These are phyloP conservation scores for Pulveroboletus ravenelii DNA, from an alignment of 768 basidiomycete species.

Conservation along the genomic window DNA sequence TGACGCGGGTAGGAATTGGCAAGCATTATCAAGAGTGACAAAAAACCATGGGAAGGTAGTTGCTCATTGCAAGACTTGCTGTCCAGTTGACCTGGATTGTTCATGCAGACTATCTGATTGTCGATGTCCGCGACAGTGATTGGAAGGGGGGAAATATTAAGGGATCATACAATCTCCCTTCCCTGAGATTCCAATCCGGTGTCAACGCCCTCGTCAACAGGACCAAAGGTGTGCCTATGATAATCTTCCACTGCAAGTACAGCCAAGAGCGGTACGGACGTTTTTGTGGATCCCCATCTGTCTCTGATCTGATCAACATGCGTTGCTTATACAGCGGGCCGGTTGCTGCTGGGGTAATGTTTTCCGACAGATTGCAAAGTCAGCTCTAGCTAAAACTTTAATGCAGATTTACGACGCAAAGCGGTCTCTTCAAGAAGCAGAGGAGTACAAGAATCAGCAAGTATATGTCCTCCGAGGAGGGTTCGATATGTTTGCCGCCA, in stretches of 20 bases:
- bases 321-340: constrained; percentile 53
- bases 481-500: constrained; percentile 64
- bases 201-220: constrained; percentile 57
- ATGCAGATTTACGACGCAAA: constrained; percentile 64
- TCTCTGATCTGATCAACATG: constrained; percentile 6
- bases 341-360: constrained; percentile 62
- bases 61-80: neutral
- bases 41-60: constrained; percentile 42
- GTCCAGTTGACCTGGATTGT: neutral
- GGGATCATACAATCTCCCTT: constrained; percentile 58
- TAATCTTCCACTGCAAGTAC: constrained; percentile 76
- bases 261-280: constrained; percentile 67
- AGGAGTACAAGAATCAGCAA: constrained; percentile 45
- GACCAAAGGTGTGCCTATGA: constrained; percentile 54
- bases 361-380: neutral
- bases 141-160: constrained; percentile 76
- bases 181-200: constrained; percentile 48
- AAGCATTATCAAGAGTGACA: constrained; percentile 60
- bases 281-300: neutral
- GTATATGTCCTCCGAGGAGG: constrained; percentile 68
- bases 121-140: constrained; percentile 86
- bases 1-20: constrained; percentile 61
- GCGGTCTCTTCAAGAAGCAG: constrained; percentile 40
- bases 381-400: constrained; percentile 1
- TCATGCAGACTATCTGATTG: constrained; percentile 57